Percentiles rank a stretch among this genome's conserved stretches.
These are phyloP conservation scores for Phaseolus coccineus DNA, from an alignment of 331 rosid species.

Conservation along the genomic window DNA sequence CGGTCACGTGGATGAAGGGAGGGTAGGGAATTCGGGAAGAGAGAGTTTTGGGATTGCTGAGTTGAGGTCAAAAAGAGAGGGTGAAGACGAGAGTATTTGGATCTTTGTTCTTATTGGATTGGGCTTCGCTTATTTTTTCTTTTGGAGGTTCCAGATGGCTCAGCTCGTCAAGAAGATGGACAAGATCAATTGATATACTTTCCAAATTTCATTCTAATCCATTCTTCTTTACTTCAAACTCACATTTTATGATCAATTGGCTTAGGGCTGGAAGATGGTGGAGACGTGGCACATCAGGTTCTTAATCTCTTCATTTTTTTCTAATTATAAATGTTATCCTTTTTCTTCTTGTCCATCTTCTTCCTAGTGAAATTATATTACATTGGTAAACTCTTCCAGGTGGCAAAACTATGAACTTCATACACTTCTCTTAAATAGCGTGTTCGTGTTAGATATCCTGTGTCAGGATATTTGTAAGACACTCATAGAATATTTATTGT, in stretches of 20 bases:
- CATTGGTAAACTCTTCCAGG: neutral
- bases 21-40: slow-evolving; percentile 47
- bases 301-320: slow-evolving; percentile 21
- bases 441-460: too few relatives aligned
- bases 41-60: slow-evolving; percentile 72
- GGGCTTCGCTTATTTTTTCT: slow-evolving; percentile 73
- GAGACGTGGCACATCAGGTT: slow-evolving; percentile 99
- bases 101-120: slow-evolving; percentile 66
- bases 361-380: slow-evolving; percentile 18
- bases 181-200: slow-evolving; percentile 37
- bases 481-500: too few relatives aligned
- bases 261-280: slow-evolving; percentile 98
- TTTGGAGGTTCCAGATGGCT: slow-evolving; percentile 92
- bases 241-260: slow-evolving; percentile 41
- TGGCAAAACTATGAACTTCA: neutral
- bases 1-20: slow-evolving; percentile 71
- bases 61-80: slow-evolving; percentile 64
- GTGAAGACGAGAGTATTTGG: slow-evolving; percentile 69
- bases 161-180: slow-evolving; percentile 66
- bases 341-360: slow-evolving; percentile 3
- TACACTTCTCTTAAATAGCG: too few relatives aligned
- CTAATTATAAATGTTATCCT: neutral
- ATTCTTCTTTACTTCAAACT: too few relatives aligned
- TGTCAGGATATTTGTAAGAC: too few relatives aligned
- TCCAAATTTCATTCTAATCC: too few relatives aligned